phyloP scores from a whole-genome alignment of 495 filamentous ascomycete species.

The Talaromyces stipitatus region DNA sequence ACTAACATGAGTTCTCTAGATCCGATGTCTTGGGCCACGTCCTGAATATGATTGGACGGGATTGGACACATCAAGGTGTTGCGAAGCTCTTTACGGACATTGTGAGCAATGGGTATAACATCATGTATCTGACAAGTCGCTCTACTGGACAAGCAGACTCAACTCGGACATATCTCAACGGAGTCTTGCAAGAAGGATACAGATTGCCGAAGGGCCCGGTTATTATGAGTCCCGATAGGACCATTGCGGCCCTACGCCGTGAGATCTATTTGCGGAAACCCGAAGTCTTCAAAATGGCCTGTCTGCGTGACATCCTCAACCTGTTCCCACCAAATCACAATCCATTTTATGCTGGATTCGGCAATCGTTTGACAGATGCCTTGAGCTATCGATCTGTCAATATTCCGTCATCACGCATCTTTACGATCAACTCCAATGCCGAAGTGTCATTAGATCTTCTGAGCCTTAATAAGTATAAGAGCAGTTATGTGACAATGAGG shows the following conservation, averaged over 20 bases:
- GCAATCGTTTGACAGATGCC: slow-evolving; percentile 93
- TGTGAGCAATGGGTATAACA: slow-evolving; percentile 92
- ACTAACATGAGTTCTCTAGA: slow-evolving; percentile 17
- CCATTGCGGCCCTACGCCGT: slow-evolving; percentile 86
- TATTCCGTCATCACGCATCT: slow-evolving; percentile 87
- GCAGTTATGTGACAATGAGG: slow-evolving; percentile 92
- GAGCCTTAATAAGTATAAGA: slow-evolving; percentile 89
- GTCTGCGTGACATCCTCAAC: slow-evolving; percentile 82
- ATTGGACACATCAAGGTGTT: slow-evolving; percentile 96
- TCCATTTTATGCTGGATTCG: slow-evolving; percentile 96
- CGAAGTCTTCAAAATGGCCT: slow-evolving; percentile 99
- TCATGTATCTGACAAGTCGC: slow-evolving; percentile 94
- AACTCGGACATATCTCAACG: slow-evolving; percentile 83
- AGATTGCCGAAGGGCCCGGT: slow-evolving; percentile 82
- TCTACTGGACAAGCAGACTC: slow-evolving; percentile 90
- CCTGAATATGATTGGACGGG: slow-evolving; percentile 92
- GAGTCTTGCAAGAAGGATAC: slow-evolving; percentile 82
- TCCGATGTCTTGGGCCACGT: slow-evolving; percentile 97
- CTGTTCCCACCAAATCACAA: slow-evolving; percentile 73
- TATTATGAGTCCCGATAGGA: slow-evolving; percentile 90
- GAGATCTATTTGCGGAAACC: slow-evolving; percentile 96
- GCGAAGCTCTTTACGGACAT: slow-evolving; percentile 97
- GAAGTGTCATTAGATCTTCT: slow-evolving; percentile 91
- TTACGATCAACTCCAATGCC: slow-evolving; percentile 97
- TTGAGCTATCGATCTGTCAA: slow-evolving; percentile 93